Base-by-base conservation (phyloP, 2,329 filamentous ascomycete genomes). In the Aurifilum marmelostoma region DNA sequence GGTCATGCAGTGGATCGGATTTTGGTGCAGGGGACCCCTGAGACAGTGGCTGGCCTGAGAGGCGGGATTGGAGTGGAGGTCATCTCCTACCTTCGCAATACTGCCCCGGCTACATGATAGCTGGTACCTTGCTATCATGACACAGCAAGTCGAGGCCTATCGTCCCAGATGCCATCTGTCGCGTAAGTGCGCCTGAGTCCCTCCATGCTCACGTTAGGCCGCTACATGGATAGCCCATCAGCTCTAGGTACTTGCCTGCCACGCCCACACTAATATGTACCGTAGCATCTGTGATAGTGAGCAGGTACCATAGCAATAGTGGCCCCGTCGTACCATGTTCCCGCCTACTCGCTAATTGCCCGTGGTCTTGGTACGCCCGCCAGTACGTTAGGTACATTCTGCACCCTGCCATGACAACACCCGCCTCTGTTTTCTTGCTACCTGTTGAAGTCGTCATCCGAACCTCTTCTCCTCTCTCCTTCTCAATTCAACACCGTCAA, bases 381-480 rank as follows among this genome's bases (percentile, higher is more conserved):
- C 50, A 54, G 41, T n/a, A 47, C 34, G n/a, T n/a, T 47, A 18
- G 16, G 39, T 16, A 47, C 18, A 21, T 47, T 21, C 43, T 27
- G 11, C 24, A 54, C 29, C 50, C 50, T 54, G 50, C 50, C 24
- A 27, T 59, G 54, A 32, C 54, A 59, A 59, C 54, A 59, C 54
- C 54, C 54, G 54, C 54, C 29, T 32, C 24, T 59, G 27, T 59
- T 59, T 59, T 59, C 54, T 32, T 59, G 54, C 54, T 32, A 16
- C 54, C 29, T 34, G 27, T 37, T 32, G 54, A 34, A 18, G 12
- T 32, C 54, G 27, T 59, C 54, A 59, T 59, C 54, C 54, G 29
- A 11, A 32, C 16, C 27, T 29, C 18, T 59, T 34, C n/a, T 27
- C 54, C 12, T 21, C 16, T 34, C 27, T n/a, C 16, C 54, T 21